Percentiles rank a stretch among this genome's conserved stretches.
Evolutionary conservation across 805 yeast species (phyloP).

Genomic region (Metschnikowia noctiluminum): DNA sequence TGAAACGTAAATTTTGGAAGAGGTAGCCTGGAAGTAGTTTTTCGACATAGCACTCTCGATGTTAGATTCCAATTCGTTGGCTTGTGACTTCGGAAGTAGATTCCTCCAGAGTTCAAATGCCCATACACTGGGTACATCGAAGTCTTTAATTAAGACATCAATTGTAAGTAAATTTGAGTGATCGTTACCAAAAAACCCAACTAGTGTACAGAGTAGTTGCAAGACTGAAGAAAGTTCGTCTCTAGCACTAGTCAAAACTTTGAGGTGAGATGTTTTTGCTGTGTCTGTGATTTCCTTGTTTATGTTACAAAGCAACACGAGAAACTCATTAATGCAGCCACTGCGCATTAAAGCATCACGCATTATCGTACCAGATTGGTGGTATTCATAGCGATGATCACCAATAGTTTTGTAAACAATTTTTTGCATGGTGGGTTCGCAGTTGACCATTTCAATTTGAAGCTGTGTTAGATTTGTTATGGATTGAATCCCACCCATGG

Average conservation of each 20-base stretch:
- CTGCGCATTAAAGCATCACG: conserved; percentile 43
- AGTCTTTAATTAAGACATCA: conserved; percentile 38
- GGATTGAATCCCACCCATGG: conserved; percentile 79
- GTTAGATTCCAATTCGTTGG: conserved; percentile 9
- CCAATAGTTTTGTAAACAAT: conserved; percentile 56
- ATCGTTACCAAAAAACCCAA: conserved; percentile 47
- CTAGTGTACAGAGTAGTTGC: conserved; percentile 58
- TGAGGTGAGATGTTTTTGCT: conserved; percentile 48
- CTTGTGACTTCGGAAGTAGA: conserved; percentile 28
- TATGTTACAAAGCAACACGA: conserved; percentile 56
- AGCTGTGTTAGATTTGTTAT: conserved; percentile 61
- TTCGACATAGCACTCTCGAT: conserved; percentile 9
- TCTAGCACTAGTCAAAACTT: conserved; percentile 63
- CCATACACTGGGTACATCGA: conserved; percentile 55
- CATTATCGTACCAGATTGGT: conserved; percentile 48
- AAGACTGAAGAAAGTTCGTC: conserved; percentile 72
- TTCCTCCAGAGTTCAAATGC: conserved; percentile 77
- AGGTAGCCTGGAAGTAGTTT: conserved; percentile 14
- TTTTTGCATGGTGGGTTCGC: conserved; percentile 56
- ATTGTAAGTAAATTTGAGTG: conserved; percentile 37
- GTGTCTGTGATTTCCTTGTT: conserved; percentile 34
- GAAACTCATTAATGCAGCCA: conserved; percentile 57
- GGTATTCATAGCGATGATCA: conserved; percentile 51
- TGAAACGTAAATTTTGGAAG: conserved; percentile 25
- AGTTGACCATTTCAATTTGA: conserved; percentile 64